Evolutionary conservation across 148 eudicot species (phyloP).

Genomic region (Amaranthus hypochondriacus): DNA sequence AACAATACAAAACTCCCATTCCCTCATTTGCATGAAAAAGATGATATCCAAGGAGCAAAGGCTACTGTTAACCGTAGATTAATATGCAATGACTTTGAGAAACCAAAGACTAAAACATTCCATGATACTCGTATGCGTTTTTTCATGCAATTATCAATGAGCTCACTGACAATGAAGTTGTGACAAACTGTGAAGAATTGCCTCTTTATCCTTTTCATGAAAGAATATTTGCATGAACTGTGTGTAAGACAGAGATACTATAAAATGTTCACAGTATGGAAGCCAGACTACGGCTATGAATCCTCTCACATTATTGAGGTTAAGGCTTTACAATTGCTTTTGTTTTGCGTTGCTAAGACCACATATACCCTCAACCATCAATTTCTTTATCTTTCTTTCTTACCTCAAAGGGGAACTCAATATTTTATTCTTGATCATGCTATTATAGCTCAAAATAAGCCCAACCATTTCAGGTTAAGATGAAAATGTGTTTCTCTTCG

Average conservation of each 20-base stretch:
- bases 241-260: neutral
- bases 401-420: neutral
- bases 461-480: too few species aligned
- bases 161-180: neutral
- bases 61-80: neutral
- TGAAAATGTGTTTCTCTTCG: too few species aligned
- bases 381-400: neutral
- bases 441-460: neutral
- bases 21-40: neutral
- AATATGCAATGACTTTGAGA: neutral
- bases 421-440: neutral
- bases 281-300: neutral
- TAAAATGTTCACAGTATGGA: neutral
- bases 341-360: neutral
- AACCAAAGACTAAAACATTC: neutral
- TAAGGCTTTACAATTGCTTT: neutral
- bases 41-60: neutral
- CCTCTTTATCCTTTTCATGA: too few species aligned
- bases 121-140: neutral
- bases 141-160: neutral
- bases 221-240: neutral
- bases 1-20: too few species aligned
- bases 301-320: neutral
- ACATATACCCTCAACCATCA: neutral
- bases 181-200: neutral